Evolutionary conservation across 208 protist species (phyloP).

Genomic region (Leishmania tarentolae): DNA sequence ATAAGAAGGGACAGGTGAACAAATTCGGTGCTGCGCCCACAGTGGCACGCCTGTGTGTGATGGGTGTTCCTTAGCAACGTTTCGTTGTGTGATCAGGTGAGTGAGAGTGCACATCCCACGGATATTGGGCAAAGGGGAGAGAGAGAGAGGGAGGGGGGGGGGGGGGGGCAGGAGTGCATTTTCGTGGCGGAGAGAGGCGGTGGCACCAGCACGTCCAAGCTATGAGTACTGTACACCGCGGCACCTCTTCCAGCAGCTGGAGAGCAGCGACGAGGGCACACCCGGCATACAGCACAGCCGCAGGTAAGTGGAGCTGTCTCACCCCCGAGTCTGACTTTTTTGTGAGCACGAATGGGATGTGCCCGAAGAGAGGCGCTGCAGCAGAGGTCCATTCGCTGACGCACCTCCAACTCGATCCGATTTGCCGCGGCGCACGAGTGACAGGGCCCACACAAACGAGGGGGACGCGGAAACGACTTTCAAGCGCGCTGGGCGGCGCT

Average conservation of each 20-base stretch:
- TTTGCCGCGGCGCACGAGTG: too few species aligned
- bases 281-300: background rate
- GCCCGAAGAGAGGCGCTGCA: background rate
- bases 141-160: background rate
- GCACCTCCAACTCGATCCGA: too few species aligned
- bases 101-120: background rate
- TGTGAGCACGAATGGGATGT: background rate
- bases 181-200: background rate
- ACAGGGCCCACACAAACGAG: background rate
- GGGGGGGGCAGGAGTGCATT: background rate
- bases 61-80: background rate
- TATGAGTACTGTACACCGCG: too few species aligned
- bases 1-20: background rate
- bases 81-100: background rate
- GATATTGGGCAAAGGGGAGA: background rate
- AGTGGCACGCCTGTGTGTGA: background rate
- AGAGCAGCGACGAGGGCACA: background rate
- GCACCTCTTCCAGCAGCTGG: background rate
- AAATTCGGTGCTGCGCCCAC: background rate
- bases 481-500: background rate
- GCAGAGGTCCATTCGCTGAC: background rate
- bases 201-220: too few species aligned
- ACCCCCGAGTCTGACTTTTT: background rate
- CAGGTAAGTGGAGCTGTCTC: too few species aligned
- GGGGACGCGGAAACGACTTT: background rate